Evolutionary conservation across 2,329 filamentous ascomycete genomes (phyloP).

Genomic region (Penicillium griseofulvum): DNA sequence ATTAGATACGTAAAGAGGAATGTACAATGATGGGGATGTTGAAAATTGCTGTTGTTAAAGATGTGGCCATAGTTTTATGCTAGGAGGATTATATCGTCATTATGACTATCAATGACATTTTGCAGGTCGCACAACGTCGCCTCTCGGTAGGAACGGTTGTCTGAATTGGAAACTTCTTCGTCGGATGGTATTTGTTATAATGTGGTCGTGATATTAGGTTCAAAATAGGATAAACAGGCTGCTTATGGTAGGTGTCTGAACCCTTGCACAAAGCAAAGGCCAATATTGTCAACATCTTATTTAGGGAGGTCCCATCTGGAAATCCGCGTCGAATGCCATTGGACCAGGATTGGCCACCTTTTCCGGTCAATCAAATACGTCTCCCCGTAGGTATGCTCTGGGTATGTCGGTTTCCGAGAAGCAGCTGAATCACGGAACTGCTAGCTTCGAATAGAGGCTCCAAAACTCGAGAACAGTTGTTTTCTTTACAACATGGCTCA

Average conservation of each 20-base stretch:
- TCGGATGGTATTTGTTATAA: neutral
- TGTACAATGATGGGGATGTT: neutral
- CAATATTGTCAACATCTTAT: too few species aligned
- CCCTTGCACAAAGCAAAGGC: neutral
- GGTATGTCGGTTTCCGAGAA: neutral
- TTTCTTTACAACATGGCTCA: neutral
- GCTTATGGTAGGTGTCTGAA: too few species aligned
- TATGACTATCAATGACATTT: constrained; percentile 9
- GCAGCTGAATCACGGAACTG: neutral
- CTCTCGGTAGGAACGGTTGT: neutral
- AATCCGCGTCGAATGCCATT: neutral
- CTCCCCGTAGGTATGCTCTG: neutral
- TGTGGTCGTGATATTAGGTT: too few species aligned
- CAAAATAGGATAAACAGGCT: too few species aligned
- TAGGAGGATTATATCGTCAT: neutral
- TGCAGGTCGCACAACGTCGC: neutral
- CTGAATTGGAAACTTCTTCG: neutral
- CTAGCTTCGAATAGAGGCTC: too few species aligned
- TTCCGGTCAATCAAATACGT: too few species aligned
- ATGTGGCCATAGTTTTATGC: neutral
- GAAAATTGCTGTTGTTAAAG: neutral
- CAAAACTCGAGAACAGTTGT: too few species aligned
- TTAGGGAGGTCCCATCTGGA: neutral
- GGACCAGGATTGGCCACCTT: neutral
- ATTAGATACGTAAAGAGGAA: neutral